Evolutionary conservation across 164 flowering plant genomes (phyloP).

Genomic region (Dillenia suffruticosa): DNA sequence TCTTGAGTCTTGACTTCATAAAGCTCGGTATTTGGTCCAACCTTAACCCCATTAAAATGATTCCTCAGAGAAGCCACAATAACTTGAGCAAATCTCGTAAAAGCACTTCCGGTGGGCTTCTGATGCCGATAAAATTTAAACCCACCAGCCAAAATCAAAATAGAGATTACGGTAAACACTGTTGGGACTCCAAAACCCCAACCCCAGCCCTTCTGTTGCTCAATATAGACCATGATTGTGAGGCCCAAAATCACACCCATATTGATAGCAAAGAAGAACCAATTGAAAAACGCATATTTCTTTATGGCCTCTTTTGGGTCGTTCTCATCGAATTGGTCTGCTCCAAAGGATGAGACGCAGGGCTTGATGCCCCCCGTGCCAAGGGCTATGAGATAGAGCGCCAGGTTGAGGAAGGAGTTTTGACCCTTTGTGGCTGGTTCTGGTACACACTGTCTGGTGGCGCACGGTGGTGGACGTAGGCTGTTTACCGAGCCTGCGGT

Average conservation of each 20-base stretch:
- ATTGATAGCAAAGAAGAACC: slow-evolving; percentile 84
- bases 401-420: slow-evolving; percentile 33
- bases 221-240: slow-evolving; percentile 48
- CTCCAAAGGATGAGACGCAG: slow-evolving; percentile 55
- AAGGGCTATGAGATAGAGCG: slow-evolving; percentile 55
- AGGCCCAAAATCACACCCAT: slow-evolving; percentile 59
- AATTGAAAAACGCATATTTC: slow-evolving; percentile 65
- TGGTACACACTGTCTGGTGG: slow-evolving; percentile 10
- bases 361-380: slow-evolving; percentile 69
- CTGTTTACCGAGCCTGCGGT: slow-evolving; percentile 49
- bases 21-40: slow-evolving; percentile 16
- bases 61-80: slow-evolving; percentile 40
- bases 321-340: slow-evolving; percentile 60
- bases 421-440: slow-evolving; percentile 38
- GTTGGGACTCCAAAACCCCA: slow-evolving; percentile 66
- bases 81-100: slow-evolving; percentile 70
- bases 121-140: slow-evolving; percentile 41
- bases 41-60: slow-evolving; percentile 33
- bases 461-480: slow-evolving; percentile 51
- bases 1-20: slow-evolving; percentile 47
- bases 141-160: slow-evolving; percentile 37
- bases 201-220: slow-evolving; percentile 39
- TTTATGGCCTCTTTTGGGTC: slow-evolving; percentile 45
- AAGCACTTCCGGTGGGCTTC: slow-evolving; percentile 72
- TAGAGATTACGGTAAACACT: slow-evolving; percentile 26